Percentiles rank a stretch among this genome's conserved stretches.
Conservation (phyloP, 345 rosid species). For the Gossypium longicalyx region DNA sequence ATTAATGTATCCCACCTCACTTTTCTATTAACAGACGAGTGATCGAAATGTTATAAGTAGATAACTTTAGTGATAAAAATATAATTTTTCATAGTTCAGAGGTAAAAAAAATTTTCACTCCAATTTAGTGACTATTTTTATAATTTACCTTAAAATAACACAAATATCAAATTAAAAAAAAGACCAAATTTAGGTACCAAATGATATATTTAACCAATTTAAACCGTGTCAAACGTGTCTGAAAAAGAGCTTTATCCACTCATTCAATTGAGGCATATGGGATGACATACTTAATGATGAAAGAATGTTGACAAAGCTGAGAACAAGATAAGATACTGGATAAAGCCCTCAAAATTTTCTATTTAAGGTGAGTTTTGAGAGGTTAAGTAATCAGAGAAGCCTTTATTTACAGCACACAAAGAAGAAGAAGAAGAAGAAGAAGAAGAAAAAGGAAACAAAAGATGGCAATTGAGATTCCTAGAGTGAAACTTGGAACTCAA, state of each 20-base stretch:
- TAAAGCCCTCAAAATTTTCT: background rate
- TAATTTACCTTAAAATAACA: too few species aligned
- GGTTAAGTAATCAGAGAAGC: background rate
- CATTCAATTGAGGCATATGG: background rate
- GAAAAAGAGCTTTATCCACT: too few species aligned
- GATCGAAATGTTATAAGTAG: too few species aligned
- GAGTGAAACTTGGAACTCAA: conserved; percentile 13
- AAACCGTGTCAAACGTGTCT: too few species aligned
- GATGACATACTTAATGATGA: background rate
- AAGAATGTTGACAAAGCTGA: background rate
- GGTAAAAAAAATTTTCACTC: fast-evolving
- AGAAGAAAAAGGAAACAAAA: background rate
- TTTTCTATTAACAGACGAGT: too few species aligned
- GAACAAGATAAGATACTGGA: background rate
- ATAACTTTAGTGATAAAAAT: too few species aligned
- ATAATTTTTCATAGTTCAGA: fast-evolving
- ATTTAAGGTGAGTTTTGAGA: background rate
- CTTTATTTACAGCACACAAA: background rate
- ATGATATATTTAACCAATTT: too few species aligned
- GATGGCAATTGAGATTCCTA: background rate
- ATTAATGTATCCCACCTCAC: too few species aligned
- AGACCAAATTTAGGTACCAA: too few species aligned
- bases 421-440: background rate
- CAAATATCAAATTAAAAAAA: too few species aligned
- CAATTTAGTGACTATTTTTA: fast-evolving